Evolutionary conservation across 345 rosid species (phyloP).

Genomic region (Populus ilicifolia): DNA sequence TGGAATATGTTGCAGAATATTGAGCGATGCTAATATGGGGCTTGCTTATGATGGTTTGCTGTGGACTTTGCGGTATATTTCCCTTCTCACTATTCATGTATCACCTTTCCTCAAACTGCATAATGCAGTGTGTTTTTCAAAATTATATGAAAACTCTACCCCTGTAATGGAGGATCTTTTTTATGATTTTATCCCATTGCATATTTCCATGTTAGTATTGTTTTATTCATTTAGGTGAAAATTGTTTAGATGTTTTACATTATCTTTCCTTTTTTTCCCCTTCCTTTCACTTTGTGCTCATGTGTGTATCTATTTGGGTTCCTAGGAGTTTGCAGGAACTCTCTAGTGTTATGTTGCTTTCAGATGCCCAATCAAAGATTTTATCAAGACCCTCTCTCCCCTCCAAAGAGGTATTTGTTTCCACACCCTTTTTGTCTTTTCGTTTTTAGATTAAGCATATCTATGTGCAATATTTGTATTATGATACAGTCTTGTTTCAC

Average conservation of each 20-base stretch:
- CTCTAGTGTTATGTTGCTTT: constrained; percentile 38
- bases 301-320: constrained; percentile 17
- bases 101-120: neutral
- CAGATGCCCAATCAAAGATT: constrained; percentile 37
- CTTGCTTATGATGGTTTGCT: constrained; percentile 77
- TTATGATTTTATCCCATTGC: neutral
- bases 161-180: neutral
- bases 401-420: constrained; percentile 35
- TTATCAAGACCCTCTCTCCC: constrained; percentile 30
- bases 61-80: constrained; percentile 81
- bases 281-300: constrained; percentile 8
- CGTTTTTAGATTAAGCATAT: neutral
- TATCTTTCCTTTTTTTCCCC: neutral
- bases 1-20: constrained; percentile 48
- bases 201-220: neutral
- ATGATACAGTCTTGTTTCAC: too few relatives aligned
- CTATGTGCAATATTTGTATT: too few relatives aligned
- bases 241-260: neutral
- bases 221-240: neutral
- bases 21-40: constrained; percentile 68
- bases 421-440: neutral
- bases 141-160: neutral
- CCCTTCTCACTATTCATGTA: neutral
- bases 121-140: neutral
- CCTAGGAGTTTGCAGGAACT: constrained; percentile 84